Conservation (phyloP, 257 asterid genomes). For the Lantana camara region DNA sequence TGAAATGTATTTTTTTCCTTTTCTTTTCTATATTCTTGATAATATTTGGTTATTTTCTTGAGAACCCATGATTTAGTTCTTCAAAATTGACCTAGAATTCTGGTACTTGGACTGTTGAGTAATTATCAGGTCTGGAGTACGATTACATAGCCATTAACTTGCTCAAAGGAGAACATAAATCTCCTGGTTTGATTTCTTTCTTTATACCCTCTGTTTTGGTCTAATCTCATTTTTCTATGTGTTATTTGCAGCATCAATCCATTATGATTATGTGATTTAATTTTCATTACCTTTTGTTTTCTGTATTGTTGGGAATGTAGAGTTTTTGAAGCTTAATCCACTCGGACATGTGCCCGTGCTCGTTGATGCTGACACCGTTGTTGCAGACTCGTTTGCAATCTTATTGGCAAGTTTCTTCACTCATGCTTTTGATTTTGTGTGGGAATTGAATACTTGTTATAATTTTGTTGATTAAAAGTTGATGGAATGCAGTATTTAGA, state of each 20-base stretch:
- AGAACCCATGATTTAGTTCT: background rate
- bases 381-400: constrained; percentile 84
- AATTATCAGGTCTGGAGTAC: constrained; percentile 59
- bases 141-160: constrained; percentile 73
- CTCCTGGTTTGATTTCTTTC: constrained; percentile 55
- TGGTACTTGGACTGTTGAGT: constrained; percentile 1
- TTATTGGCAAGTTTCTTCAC: constrained; percentile 58
- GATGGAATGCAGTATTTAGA: constrained; percentile 68
- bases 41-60: background rate
- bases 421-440: background rate
- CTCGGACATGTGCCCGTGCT: constrained; percentile 75
- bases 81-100: constrained; percentile 6
- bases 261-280: background rate
- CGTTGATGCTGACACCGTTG: constrained; percentile 68
- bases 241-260: constrained; percentile 6
- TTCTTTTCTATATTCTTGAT: background rate
- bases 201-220: background rate
- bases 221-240: background rate
- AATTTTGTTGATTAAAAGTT: background rate
- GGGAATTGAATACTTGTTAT: background rate
- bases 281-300: constrained; percentile 10
- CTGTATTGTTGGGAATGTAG: constrained; percentile 29
- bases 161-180: constrained; percentile 71
- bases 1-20: constrained; percentile 50
- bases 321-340: constrained; percentile 90